These are phyloP conservation scores for Sphenostylis stenocarpa DNA, from an alignment of 306 rosid species.

Conservation along the genomic window DNA sequence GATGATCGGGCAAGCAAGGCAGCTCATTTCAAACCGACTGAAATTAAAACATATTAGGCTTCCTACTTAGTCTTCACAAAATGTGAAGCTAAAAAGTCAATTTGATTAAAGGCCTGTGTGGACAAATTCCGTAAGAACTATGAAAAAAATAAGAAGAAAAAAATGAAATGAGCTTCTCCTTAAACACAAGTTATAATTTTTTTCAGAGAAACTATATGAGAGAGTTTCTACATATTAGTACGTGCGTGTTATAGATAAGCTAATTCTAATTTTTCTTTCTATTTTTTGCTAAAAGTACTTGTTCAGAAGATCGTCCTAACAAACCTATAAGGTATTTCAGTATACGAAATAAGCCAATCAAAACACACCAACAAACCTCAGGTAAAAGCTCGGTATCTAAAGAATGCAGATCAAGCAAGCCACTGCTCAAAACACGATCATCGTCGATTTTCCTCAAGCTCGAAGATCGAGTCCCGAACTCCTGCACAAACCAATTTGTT, in stretches of 20 bases:
- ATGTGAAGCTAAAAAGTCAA: background rate
- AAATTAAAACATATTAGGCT: background rate
- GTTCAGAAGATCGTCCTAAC: no score
- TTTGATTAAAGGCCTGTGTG: background rate
- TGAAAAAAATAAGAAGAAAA: no score
- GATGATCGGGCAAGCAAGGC: background rate
- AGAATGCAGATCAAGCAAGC: constrained; percentile 82
- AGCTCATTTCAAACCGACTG: background rate
- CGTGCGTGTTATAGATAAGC: no score
- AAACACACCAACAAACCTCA: constrained; percentile 50
- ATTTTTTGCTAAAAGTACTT: no score
- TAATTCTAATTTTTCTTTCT: no score
- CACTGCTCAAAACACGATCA: constrained; percentile 57
- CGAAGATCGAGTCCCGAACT: constrained; percentile 65
- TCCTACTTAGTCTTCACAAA: background rate
- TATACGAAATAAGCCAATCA: constrained; percentile 2
- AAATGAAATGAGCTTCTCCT: no score
- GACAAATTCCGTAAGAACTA: no score
- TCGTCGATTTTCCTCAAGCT: constrained; percentile 74
- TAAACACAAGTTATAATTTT: no score
- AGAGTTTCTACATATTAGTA: no score
- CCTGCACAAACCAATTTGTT: constrained; percentile 47
- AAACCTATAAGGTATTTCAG: background rate
- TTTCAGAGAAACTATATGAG: no score
- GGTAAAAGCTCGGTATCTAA: constrained; percentile 76